Evolutionary conservation across 805 yeast genomes (phyloP), one percentile per base, ranked within the genome.

Genomic region (Isabelozyma pseudorhagii): DNA sequence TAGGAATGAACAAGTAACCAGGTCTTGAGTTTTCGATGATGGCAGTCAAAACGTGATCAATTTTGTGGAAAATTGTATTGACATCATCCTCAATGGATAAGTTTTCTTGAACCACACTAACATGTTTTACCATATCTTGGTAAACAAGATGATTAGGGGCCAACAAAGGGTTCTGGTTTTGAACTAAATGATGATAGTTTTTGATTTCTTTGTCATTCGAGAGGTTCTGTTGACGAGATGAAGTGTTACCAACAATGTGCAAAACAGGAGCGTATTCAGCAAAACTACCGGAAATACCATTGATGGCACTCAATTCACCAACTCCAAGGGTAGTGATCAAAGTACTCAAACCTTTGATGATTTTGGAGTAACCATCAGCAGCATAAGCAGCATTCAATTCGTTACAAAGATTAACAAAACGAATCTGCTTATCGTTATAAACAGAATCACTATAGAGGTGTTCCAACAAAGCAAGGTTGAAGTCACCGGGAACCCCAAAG

Each of bases 351-450:
- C 76, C 72, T 6, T 87, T 78, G n/a, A 81, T 78, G 45, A 77
- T 73, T 28, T 84, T 75, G 15, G 94, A 82, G 60, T 89, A 92
- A 5, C 97, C 97, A 65, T 92, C 97, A 7, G 93, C 92, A 5
- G 94, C 84, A 63, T 92, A 91, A 8, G 96, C 94, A 3, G 94
- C 85, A 62, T 91, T 92, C 54, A 91, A 76, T 70, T 91, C 97
- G 62, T 91, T 91, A 71, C 96, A 89, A 52, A 83, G 82, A 21
- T 96, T 96, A 44, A 88, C 75, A 89, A 96, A 90, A 69, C 56
- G 86, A 7, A 69, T 63, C 8, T 72, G 73, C 62, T 38, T 75
- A 67, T 53, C 38, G 68, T 75, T 47, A 28, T 13, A n/a, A n/a
- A 70, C 58, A 7, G 65, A 51, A 6, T 62, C 64, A 8, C 79